Conservation (phyloP, 148 eudicot species). For the Bassia scoparia region DNA sequence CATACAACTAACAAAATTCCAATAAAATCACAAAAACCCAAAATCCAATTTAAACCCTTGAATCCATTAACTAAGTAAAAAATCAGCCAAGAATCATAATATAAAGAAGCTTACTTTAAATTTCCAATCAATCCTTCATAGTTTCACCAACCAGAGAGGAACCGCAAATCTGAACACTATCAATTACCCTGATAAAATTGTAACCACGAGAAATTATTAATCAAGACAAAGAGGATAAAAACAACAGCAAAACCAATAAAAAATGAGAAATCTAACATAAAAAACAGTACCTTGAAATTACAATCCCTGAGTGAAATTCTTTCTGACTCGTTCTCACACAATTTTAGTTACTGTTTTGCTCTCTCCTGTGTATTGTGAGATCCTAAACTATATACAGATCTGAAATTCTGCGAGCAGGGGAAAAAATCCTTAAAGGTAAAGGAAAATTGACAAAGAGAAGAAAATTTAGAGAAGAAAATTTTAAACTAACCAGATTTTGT, state of each 20-base stretch:
- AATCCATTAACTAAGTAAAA: neutral
- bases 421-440: too few relatives aligned
- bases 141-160: constrained; percentile 11
- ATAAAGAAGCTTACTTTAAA: neutral
- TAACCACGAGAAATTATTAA: neutral
- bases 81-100: constrained; percentile 12
- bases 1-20: constrained; percentile 24
- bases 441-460: too few relatives aligned
- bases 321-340: too few relatives aligned
- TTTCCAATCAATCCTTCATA: constrained; percentile 19
- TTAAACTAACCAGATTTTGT: too few relatives aligned
- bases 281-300: neutral
- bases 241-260: neutral
- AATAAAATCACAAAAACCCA: neutral
- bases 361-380: too few relatives aligned
- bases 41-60: neutral
- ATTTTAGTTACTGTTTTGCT: too few relatives aligned
- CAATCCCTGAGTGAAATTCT: neutral
- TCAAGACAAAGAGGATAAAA: neutral
- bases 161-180: constrained; percentile 20
- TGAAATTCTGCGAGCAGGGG: too few relatives aligned
- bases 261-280: neutral
- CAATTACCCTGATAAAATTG: constrained; percentile 5
- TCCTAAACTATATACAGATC: too few relatives aligned
- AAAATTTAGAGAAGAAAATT: too few relatives aligned